Conservation (phyloP, 345 rosid species). For the Noccaea caerulescens region DNA sequence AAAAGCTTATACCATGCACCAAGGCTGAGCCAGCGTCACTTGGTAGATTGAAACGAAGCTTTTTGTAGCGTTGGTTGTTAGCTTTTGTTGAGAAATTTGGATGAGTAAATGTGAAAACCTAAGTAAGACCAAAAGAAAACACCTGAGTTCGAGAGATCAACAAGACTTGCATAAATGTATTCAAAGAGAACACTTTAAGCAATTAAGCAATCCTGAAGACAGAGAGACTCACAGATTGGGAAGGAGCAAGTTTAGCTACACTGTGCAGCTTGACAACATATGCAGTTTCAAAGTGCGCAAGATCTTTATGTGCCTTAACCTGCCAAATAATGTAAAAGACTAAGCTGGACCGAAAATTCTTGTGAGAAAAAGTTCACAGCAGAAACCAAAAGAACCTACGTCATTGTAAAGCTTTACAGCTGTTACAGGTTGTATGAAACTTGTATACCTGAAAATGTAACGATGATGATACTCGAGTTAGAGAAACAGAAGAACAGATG, state of each 20-base stretch:
- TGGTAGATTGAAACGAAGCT: constrained; percentile 73
- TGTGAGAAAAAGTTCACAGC: constrained; percentile 11
- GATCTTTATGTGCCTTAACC: constrained; percentile 92
- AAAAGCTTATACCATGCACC: constrained; percentile 72
- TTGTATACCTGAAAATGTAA: constrained; percentile 73
- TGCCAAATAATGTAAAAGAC: constrained; percentile 44
- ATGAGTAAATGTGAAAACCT: constrained; percentile 94
- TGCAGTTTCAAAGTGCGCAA: constrained; percentile 92
- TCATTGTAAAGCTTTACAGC: constrained; percentile 88
- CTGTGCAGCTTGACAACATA: constrained; percentile 95
- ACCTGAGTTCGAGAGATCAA: constrained; percentile 1
- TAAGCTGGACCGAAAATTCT: constrained; percentile 22
- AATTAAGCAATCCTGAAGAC: constrained; percentile 3
- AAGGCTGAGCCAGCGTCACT: constrained; percentile 76
- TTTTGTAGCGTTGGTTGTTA: constrained; percentile 80
- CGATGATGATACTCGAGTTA: constrained; percentile 17
- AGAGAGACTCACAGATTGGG: constrained; percentile 68
- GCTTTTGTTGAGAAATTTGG: constrained; percentile 64
- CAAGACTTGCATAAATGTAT: constrained; percentile 16
- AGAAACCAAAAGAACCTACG: constrained; percentile 50
- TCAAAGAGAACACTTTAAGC: background rate
- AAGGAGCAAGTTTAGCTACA: constrained; percentile 81
- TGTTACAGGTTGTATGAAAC: constrained; percentile 93
- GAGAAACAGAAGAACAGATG: constrained; percentile 20
- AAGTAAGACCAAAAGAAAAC: constrained; percentile 22